Evolutionary conservation across 2,329 filamentous ascomycete genomes (phyloP), one percentile per base, ranked within the genome.

Genomic region (Acephala macrosclerotiorum): DNA sequence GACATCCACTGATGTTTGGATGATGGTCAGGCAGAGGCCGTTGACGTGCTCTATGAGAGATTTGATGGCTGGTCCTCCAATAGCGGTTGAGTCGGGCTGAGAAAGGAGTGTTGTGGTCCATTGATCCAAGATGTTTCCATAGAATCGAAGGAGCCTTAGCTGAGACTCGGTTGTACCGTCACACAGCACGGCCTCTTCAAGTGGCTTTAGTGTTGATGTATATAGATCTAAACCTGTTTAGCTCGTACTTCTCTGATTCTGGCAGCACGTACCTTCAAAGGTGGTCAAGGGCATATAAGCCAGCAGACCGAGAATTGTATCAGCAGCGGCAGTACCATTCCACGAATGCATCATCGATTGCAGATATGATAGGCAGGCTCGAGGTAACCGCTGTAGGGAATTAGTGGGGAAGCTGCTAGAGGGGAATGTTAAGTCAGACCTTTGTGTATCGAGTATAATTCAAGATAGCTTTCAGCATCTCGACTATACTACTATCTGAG

Each of bases 71-170:
- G 65, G 26, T n/a, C 61, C 58, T 16, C 67, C 63, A 42, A 14
- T 55, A 12, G 56, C 5, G 25, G 61, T 9, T 14, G 47, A 35
- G 26, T 65, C 74, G 1, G 80, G 75, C 3, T 75, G 74, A 0
- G 84, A 79, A 22, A 80, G 77, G 53, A 89, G 76, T 2, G 77
- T 67, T 11, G 80, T 75, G 7, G 79, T 80, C 88, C 88, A 90
- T 65, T 88, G 84, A 12, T 82, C 84, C 55, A 95, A 83, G 6
- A 96, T 80, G 12, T 79, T 77, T 1, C 85, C 89, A 77, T 95
- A 96, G 68, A 93, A 88, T 1, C 77, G 77, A 2, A 96, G 82
- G 2, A 96, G 79, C 2, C 81, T 80, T 0, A 85, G 74, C 71
- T 89, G 89, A 0, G 88, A 87, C 6, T 80, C 73, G 0, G 82